Evolutionary conservation across 1,139 yeast genomes (phyloP).

Genomic region (Entelexis paramagnoliae): DNA sequence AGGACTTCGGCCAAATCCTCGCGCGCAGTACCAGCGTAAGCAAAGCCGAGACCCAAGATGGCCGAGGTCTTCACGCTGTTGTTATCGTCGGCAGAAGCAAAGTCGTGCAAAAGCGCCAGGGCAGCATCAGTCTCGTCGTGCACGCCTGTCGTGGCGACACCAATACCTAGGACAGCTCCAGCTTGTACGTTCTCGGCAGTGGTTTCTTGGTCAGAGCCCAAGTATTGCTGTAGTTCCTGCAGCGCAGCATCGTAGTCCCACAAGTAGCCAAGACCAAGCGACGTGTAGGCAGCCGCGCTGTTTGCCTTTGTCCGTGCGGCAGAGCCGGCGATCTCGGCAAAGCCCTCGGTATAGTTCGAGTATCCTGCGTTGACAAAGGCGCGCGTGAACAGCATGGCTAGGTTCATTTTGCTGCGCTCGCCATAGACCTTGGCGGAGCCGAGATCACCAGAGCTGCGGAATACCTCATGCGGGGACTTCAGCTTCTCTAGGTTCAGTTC

Average conservation of each 20-base stretch:
- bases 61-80: constrained; percentile 45
- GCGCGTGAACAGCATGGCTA: constrained; percentile 92
- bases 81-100: constrained; percentile 31
- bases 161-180: constrained; percentile 93
- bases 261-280: constrained; percentile 78
- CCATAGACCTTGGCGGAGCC: constrained; percentile 39
- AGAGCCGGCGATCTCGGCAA: constrained; percentile 77
- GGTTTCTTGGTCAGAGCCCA: constrained; percentile 64
- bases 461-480: constrained; percentile 89
- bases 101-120: constrained; percentile 66
- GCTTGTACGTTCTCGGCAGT: constrained; percentile 49
- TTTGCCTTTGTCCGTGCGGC: constrained; percentile 84
- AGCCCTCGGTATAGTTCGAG: constrained; percentile 73
- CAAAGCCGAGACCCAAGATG: constrained; percentile 82
- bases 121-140: constrained; percentile 96
- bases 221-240: constrained; percentile 78
- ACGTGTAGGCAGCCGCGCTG: constrained; percentile 64
- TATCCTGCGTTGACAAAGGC: constrained; percentile 86
- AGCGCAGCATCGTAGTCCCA: constrained; percentile 90
- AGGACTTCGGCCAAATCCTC: constrained; percentile 70
- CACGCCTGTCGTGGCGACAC: constrained; percentile 86
- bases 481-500: constrained; percentile 85
- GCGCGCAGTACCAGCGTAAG: constrained; percentile 89
- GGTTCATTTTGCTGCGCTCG: constrained; percentile 78
- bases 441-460: constrained; percentile 68